Percentiles rank a stretch among this genome's conserved stretches.
Conservation (phyloP, 129 eudicot genomes). For the Scalesia atractyloides region DNA sequence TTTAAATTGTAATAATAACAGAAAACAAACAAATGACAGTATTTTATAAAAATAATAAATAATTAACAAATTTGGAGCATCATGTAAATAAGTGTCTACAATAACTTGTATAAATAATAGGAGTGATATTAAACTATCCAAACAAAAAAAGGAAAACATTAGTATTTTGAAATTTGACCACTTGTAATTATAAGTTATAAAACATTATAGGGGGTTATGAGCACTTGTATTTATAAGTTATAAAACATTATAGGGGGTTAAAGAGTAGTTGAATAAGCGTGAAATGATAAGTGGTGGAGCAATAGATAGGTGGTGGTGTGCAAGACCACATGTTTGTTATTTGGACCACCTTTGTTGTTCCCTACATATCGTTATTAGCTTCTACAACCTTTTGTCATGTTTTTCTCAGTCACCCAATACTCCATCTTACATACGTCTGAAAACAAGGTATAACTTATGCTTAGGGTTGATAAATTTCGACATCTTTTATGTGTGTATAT, state of each 20-base stretch:
- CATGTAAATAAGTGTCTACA: too few relatives aligned
- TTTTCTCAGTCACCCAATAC: neutral
- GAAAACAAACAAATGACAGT: too few relatives aligned
- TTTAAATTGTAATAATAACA: too few relatives aligned
- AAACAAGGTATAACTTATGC: too few relatives aligned
- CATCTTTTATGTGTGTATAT: too few relatives aligned
- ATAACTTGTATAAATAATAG: neutral
- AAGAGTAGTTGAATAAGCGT: neutral
- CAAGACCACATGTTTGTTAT: constrained; percentile 8
- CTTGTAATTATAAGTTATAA: neutral
- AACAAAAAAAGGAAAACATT: neutral
- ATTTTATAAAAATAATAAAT: too few relatives aligned
- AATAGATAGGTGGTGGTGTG: constrained; percentile 13
- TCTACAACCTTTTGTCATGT: neutral
- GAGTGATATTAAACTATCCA: neutral
- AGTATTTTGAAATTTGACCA: neutral
- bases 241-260: neutral
- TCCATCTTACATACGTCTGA: neutral
- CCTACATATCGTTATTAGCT: too few relatives aligned
- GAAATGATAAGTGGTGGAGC: constrained; percentile 8
- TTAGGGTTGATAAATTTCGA: too few relatives aligned
- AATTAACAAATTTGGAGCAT: too few relatives aligned
- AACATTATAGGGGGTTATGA: neutral
- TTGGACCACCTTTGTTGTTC: constrained; percentile 7
- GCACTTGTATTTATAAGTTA: neutral